Conservation (phyloP, 257 asterid species). For the Ocimum tenuiflorum region DNA sequence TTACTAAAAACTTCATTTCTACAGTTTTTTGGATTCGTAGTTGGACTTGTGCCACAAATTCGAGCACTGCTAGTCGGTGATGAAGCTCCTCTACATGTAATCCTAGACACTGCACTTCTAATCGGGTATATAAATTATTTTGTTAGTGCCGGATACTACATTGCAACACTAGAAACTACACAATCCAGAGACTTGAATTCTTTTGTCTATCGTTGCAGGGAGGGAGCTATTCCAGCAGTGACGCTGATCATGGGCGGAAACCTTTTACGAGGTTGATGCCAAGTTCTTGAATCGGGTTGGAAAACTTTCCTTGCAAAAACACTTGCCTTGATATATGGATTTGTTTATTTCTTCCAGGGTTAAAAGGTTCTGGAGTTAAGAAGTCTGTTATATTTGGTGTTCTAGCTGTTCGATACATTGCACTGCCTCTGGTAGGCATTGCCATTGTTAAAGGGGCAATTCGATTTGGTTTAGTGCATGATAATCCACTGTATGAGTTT, state of each 20-base stretch:
- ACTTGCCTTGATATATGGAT: not conserved
- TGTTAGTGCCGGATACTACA: not conserved
- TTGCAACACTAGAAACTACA: not conserved
- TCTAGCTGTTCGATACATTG: constrained; percentile 53
- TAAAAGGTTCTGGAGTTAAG: constrained; percentile 48
- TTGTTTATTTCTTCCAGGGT: constrained; percentile 34
- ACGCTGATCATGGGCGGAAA: constrained; percentile 84
- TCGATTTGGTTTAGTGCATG: constrained; percentile 44
- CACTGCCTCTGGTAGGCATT: constrained; percentile 60
- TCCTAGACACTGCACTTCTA: constrained; percentile 56
- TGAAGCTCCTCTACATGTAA: constrained; percentile 61
- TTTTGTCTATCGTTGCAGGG: constrained; percentile 40
- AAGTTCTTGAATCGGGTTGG: not conserved
- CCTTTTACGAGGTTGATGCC: constrained; percentile 51
- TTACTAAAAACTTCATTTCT: not conserved
- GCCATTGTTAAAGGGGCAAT: constrained; percentile 55
- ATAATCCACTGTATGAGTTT: constrained; percentile 58
- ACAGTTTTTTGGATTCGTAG: constrained; percentile 66
- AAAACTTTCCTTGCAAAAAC: not conserved
- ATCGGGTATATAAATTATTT: constrained; percentile 45
- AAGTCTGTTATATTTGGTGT: constrained; percentile 52
- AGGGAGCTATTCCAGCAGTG: constrained; percentile 79
- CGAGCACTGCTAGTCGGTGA: constrained; percentile 57
- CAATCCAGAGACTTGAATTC: not conserved
- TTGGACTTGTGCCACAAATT: constrained; percentile 66